Evolutionary conservation across 192 early-diverging fungal genomes (phyloP), one percentile per base, ranked within the genome.

Genomic region (Gryganskiella cystojenkinii): DNA sequence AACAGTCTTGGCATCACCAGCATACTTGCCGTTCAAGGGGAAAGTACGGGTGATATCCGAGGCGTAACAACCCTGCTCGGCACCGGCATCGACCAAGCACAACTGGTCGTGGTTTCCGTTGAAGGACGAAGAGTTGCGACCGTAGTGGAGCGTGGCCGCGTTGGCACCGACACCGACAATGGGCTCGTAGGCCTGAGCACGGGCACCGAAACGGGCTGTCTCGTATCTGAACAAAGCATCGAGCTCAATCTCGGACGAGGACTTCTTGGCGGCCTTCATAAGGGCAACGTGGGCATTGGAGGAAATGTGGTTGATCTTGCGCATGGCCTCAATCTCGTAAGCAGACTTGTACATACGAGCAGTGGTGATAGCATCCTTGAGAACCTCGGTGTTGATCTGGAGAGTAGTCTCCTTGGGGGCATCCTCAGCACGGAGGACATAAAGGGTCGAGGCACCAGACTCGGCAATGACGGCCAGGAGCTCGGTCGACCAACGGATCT

Each of bases 31-130:
- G 44, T 90, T 90, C 33, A 92, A 84, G 6, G 96, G 96, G 84
- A 88, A 98, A 8, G 90, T 92, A 28, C 95, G 87, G 9, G 96
- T 98, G 67, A 98, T 95, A 55, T 98, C 96, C 30, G 89, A 91
- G 33, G 93, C 95, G 68, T 98, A 98, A 80, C 88, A 89, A n/a
- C 86, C 64, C 47, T 69, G 80, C 62, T 95, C 93, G 56, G 91
- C 92, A 27, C 95, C 94, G 24, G 95, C 95, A 70, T 98, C 96
- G 19, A 96, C 89, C 55, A 98, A 93, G 76, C 45, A 86, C 63
- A 80, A 80, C 61, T 58, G 73, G 50, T 67, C 59, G 49, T 34
- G 54, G 61, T 20, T 79, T 69, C 35, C 64, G 67, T 63, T 79
- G 64, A 51, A 90, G 31, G 53, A 76, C 72, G 45, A 91, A 81